Percentiles rank a stretch among this genome's conserved stretches.
phyloP scores from a whole-genome alignment of 306 rosid species.

The Quercus cerris region DNA sequence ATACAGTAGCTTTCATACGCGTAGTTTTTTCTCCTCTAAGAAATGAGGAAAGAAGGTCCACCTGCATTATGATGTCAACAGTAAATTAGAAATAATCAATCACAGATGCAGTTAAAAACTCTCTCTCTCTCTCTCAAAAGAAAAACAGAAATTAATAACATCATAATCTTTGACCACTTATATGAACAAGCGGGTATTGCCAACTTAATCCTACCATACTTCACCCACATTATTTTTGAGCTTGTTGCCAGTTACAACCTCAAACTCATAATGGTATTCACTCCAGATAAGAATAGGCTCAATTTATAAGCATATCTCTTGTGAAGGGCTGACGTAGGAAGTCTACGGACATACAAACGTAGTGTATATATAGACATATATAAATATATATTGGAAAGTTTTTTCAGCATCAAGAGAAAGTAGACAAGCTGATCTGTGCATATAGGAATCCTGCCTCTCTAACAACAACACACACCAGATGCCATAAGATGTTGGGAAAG shows the following conservation, averaged over 20 bases:
- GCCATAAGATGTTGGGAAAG: slow-evolving; percentile 6
- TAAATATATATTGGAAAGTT: not conserved
- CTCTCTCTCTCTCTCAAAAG: not conserved
- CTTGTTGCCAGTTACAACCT: not conserved
- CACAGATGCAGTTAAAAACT: too few relatives aligned
- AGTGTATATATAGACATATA: too few relatives aligned
- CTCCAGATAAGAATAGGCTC: not conserved
- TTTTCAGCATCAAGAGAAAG: not conserved
- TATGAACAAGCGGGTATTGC: not conserved
- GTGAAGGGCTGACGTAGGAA: not conserved
- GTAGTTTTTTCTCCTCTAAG: slow-evolving; percentile 37
- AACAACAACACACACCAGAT: not conserved
- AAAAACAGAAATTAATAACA: not conserved
- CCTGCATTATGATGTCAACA: slow-evolving; percentile 43
- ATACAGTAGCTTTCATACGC: slow-evolving; percentile 42
- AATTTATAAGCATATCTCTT: not conserved
- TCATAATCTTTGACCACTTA: not conserved
- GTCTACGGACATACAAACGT: not conserved
- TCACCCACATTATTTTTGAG: not conserved
- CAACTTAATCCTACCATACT: too few relatives aligned
- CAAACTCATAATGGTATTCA: not conserved
- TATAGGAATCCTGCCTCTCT: not conserved
- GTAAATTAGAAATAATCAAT: not conserved
- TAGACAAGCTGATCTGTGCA: not conserved
- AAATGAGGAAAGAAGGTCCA: slow-evolving; percentile 53